phyloP scores from a whole-genome alignment of 306 rosid genomes.

The Quercus aquifolioides region DNA sequence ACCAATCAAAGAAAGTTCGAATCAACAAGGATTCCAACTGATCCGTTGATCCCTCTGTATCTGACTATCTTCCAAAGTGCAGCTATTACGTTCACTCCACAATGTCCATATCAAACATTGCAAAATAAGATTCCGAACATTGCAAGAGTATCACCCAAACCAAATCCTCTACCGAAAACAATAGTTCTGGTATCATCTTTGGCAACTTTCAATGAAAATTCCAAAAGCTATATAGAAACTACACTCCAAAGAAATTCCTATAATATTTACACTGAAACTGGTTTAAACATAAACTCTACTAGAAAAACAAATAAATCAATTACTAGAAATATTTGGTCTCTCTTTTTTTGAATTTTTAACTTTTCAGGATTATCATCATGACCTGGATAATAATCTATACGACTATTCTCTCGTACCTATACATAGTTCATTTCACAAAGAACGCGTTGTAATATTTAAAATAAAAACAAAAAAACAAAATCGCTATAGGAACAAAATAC shows the following conservation, averaged over 20 bases:
- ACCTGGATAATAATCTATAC: background rate
- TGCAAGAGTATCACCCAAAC: too few relatives aligned
- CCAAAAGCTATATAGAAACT: background rate
- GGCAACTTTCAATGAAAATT: background rate
- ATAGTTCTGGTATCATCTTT: background rate
- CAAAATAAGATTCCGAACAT: too few relatives aligned
- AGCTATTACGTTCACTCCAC: too few relatives aligned
- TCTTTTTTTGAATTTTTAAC: too few relatives aligned
- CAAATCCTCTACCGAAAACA: background rate
- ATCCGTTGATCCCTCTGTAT: too few relatives aligned
- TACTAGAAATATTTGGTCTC: background rate
- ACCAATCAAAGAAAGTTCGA: background rate
- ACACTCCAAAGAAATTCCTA: background rate
- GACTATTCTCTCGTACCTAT: background rate
- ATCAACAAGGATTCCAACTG: too few relatives aligned
- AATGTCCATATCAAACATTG: too few relatives aligned
- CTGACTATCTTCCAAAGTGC: too few relatives aligned
- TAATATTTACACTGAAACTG: too few relatives aligned
- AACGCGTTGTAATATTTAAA: background rate
- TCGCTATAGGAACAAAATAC: constrained; percentile 30
- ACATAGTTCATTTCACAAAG: background rate
- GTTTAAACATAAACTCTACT: too few relatives aligned
- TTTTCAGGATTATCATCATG: too few relatives aligned
- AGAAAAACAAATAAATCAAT: background rate
- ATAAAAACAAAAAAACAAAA: background rate